Conservation (phyloP, 2,329 filamentous ascomycete genomes). For the Peltaster fructicola region DNA sequence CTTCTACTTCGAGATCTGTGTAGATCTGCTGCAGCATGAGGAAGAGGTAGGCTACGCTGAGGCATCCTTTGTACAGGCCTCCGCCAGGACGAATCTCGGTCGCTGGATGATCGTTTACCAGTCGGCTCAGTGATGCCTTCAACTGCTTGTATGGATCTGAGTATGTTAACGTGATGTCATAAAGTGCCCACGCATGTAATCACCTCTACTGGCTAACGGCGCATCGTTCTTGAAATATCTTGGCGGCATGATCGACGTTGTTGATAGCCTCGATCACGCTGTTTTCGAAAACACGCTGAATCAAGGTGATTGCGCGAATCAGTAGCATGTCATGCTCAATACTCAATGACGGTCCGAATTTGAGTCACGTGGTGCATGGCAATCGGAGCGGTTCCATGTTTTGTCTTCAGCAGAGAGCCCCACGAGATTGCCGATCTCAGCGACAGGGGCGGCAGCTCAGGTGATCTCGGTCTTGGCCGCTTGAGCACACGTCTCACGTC, state of each 20-base stretch:
- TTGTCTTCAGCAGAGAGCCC: no score
- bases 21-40: constrained; percentile 32
- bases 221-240: constrained; percentile 24
- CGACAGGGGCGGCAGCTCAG: no score
- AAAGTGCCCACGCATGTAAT: not conserved
- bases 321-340: no score
- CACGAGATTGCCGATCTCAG: no score
- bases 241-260: constrained; percentile 13
- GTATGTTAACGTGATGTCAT: not conserved
- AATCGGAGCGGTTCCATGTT: no score
- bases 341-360: no score
- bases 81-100: constrained; percentile 28
- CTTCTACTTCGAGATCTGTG: constrained; percentile 29
- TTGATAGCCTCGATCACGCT: not conserved
- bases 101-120: constrained; percentile 30
- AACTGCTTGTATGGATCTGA: constrained; percentile 32
- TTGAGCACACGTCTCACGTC: no score
- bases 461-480: no score
- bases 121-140: constrained; percentile 30
- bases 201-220: constrained; percentile 19
- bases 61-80: constrained; percentile 33
- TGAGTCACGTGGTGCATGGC: no score
- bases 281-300: no score
- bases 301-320: no score
- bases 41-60: constrained; percentile 32